These are phyloP conservation scores for Hericium coralloides DNA, from an alignment of 768 basidiomycete genomes.

Conservation along the genomic window DNA sequence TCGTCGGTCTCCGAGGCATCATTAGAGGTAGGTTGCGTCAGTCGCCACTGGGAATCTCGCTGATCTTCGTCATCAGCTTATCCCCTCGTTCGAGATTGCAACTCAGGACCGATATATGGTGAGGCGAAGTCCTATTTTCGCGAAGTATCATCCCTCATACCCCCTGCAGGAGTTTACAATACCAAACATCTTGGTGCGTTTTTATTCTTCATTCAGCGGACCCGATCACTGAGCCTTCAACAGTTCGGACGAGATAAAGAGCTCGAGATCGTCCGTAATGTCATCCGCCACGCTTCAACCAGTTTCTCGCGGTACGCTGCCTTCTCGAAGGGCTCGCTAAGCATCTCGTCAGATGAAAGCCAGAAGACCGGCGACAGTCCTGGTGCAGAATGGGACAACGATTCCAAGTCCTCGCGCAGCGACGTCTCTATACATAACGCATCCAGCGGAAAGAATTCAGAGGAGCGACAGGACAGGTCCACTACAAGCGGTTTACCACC, in stretches of 20 bases:
- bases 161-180: conserved; percentile 58
- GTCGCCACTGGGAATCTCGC: neutral
- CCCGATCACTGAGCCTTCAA: neutral
- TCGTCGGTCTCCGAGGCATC: conserved; percentile 48
- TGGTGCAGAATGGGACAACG: conserved; percentile 17
- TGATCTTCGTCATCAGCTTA: conserved; percentile 35
- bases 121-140: conserved; percentile 10
- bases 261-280: conserved; percentile 55
- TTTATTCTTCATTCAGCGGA: neutral
- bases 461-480: neutral
- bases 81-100: conserved; percentile 61
- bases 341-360: conserved; percentile 28
- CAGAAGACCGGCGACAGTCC: conserved; percentile 17
- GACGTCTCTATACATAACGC: conserved; percentile 11
- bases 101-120: conserved; percentile 58
- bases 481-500: neutral
- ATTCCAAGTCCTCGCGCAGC: conserved; percentile 37
- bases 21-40: conserved; percentile 34
- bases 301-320: conserved; percentile 51
- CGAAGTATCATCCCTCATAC: neutral
- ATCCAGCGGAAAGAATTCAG: neutral
- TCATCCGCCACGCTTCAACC: conserved; percentile 42
- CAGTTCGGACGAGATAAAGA: conserved; percentile 69
- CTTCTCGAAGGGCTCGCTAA: conserved; percentile 30
- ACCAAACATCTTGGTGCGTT: conserved; percentile 50